Conservation (phyloP, 495 filamentous ascomycete genomes). For the Astrocystis sublimbata region DNA sequence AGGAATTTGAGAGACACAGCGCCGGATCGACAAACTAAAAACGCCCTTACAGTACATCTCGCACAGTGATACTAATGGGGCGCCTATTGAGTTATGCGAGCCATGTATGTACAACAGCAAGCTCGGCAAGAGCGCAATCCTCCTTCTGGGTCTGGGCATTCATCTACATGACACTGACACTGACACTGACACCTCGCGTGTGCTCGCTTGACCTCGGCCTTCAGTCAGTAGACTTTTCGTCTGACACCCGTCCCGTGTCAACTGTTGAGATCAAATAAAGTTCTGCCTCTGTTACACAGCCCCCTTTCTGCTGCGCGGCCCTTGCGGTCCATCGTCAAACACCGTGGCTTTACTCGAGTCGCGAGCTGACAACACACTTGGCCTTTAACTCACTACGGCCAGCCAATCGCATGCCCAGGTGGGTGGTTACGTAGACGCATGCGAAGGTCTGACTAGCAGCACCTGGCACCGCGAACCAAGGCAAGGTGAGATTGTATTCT, state of each 20-base stretch:
- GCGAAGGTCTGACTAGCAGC: not conserved
- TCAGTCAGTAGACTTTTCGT: too few species aligned
- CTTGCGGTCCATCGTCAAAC: not conserved
- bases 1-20: not conserved
- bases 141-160: not conserved
- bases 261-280: not conserved
- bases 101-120: not conserved
- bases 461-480: not conserved
- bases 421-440: not conserved
- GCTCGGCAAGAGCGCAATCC: too few species aligned
- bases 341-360: not conserved
- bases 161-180: not conserved
- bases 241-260: not conserved
- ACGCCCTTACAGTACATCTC: not conserved
- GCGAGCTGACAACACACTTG: not conserved
- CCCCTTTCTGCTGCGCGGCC: not conserved
- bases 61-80: too few species aligned
- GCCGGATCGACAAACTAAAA: not conserved
- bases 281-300: not conserved
- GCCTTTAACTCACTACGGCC: not conserved
- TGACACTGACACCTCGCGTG: too few species aligned
- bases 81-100: too few species aligned
- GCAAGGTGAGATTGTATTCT: not conserved
- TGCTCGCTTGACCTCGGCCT: too few species aligned
- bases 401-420: not conserved